A percentile compares a stretch with the other conserved stretches of the same genome.
These are phyloP conservation scores for Isatis tinctoria DNA, from an alignment of 345 rosid species.

Conservation along the genomic window DNA sequence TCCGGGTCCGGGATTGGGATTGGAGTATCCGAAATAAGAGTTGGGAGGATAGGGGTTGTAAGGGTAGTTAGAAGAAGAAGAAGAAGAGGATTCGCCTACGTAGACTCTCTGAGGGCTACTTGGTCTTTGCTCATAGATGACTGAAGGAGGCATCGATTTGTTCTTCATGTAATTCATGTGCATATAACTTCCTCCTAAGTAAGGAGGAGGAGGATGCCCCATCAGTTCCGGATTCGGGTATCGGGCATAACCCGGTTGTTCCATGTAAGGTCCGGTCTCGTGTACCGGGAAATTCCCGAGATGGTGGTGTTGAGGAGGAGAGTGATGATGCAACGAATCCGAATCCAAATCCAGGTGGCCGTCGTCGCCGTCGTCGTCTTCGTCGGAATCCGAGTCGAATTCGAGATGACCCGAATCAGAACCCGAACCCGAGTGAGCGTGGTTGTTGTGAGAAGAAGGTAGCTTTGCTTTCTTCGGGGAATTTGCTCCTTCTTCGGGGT, in stretches of 20 bases:
- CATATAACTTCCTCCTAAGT: constrained; percentile 40
- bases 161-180: constrained; percentile 86
- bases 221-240: constrained; percentile 32
- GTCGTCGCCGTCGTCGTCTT: constrained; percentile 40
- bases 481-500: constrained; percentile 4
- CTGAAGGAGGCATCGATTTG: constrained; percentile 50
- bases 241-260: constrained; percentile 29
- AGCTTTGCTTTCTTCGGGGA: constrained; percentile 32
- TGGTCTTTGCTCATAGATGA: constrained; percentile 67
- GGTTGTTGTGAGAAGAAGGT: constrained; percentile 25
- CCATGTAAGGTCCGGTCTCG: constrained; percentile 21
- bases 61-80: constrained; percentile 28
- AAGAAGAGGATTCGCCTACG: constrained; percentile 56
- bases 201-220: constrained; percentile 10
- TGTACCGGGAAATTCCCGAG: constrained; percentile 11
- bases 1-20: constrained; percentile 31
- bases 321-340: constrained; percentile 38
- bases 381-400: constrained; percentile 46
- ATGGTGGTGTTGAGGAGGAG: constrained; percentile 48
- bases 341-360: constrained; percentile 34
- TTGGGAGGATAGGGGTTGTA: constrained; percentile 27
- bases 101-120: constrained; percentile 45
- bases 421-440: constrained; percentile 59
- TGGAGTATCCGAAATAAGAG: constrained; percentile 37
- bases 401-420: constrained; percentile 63